phyloP scores from a whole-genome alignment of 1,139 yeast species.

The Protomyces macrosporus region DNA sequence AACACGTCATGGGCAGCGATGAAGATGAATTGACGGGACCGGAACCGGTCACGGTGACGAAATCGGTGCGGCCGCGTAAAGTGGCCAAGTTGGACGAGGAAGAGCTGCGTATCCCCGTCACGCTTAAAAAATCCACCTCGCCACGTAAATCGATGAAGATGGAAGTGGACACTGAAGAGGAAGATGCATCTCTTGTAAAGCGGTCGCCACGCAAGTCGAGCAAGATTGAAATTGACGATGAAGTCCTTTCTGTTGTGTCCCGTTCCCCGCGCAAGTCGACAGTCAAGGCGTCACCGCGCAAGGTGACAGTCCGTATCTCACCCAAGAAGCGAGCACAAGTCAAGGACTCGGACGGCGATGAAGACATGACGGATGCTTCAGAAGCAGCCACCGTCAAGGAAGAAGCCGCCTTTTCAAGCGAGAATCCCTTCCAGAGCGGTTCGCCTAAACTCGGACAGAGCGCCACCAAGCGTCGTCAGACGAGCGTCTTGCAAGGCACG shows the following conservation, averaged over 20 bases:
- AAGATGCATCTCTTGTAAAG: neutral
- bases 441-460: neutral
- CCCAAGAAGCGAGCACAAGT: neutral
- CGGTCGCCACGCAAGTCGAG: slow-evolving; percentile 1
- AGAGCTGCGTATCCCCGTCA: neutral
- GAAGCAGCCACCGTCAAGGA: neutral
- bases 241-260: neutral
- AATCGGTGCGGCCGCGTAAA: slow-evolving; percentile 15
- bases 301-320: neutral
- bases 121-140: neutral
- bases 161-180: neutral
- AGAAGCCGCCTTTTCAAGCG: slow-evolving; percentile 19
- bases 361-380: neutral
- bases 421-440: slow-evolving; percentile 24
- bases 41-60: neutral
- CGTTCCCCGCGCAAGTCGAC: slow-evolving; percentile 4
- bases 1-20: neutral
- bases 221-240: neutral
- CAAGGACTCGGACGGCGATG: neutral
- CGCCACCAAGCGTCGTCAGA: slow-evolving; percentile 15
- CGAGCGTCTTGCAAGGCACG: slow-evolving; percentile 3
- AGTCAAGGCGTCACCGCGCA: neutral
- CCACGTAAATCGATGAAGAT: neutral
- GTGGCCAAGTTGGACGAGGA: slow-evolving; percentile 10
- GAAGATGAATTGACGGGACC: neutral